These are phyloP conservation scores for Neurospora sp. DNA, from an alignment of 495 filamentous ascomycete species.

Conservation along the genomic window DNA sequence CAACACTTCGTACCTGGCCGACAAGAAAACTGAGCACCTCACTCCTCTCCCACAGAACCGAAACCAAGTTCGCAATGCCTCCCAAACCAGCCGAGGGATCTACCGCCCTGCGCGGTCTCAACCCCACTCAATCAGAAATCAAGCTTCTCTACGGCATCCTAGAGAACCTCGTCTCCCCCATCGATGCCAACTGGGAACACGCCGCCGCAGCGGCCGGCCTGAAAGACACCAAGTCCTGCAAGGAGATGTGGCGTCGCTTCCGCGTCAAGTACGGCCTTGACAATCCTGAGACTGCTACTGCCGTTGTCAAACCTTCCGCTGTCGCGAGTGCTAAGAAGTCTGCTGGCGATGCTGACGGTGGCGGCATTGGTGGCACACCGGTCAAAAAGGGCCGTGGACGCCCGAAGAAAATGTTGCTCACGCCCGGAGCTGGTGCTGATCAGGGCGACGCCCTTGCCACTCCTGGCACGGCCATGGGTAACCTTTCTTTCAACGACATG, in stretches of 20 bases:
- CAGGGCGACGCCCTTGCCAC: background rate
- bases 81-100: background rate
- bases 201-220: background rate
- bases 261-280: background rate
- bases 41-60: background rate
- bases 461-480: background rate
- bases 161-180: background rate
- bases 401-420: background rate
- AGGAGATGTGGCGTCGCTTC: background rate
- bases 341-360: background rate
- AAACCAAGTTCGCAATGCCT: background rate
- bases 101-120: background rate
- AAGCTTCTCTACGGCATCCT: background rate
- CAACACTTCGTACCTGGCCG: background rate
- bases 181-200: background rate
- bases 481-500: background rate
- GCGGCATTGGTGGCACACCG: background rate
- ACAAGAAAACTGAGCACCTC: background rate
- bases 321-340: no score
- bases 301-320: no score
- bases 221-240: background rate
- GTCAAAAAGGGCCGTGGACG: background rate
- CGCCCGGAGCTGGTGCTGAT: background rate
- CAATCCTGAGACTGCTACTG: background rate
- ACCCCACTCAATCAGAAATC: background rate